These are phyloP conservation scores for Elsinoe necatrix DNA, from an alignment of 2,329 filamentous ascomycete species.

Conservation along the genomic window DNA sequence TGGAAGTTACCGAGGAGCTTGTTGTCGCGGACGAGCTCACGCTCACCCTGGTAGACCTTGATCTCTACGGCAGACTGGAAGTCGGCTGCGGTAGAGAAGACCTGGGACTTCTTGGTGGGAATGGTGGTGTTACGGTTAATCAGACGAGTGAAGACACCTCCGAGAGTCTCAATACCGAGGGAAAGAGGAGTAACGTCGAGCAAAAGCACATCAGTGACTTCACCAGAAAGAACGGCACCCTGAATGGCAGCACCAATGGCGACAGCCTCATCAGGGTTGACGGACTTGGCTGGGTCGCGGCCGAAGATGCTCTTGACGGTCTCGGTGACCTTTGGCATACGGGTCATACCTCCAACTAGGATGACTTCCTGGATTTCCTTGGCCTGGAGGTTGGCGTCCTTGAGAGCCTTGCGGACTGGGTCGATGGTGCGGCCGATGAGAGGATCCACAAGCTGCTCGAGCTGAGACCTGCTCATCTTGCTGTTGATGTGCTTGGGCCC, in stretches of 20 bases:
- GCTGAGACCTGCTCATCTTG: constrained; percentile 85
- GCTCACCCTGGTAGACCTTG: constrained; percentile 99
- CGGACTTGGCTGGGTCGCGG: constrained; percentile 91
- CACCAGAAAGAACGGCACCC: constrained; percentile 90
- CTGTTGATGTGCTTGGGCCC: constrained; percentile 98
- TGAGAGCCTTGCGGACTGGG: constrained; percentile 90
- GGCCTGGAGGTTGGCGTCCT: constrained; percentile 83
- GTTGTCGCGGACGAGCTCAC: constrained; percentile 97
- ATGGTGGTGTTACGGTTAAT: constrained; percentile 99
- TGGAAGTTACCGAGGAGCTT: constrained; percentile 99
- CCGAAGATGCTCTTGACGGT: constrained; percentile 96
- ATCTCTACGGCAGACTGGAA: constrained; percentile 99
- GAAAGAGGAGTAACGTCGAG: constrained; percentile 94
- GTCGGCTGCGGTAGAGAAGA: constrained; percentile 94
- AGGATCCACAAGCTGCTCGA: constrained; percentile 86
- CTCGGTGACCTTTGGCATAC: constrained; percentile 97
- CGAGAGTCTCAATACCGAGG: constrained; percentile 95
- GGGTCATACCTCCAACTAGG: constrained; percentile 97
- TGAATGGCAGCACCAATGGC: constrained; percentile 96
- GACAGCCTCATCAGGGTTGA: constrained; percentile 97
- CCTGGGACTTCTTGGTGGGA: constrained; percentile 97
- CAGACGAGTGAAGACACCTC: constrained; percentile 93
- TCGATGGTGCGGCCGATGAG: constrained; percentile 80
- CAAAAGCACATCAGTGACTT: constrained; percentile 90
- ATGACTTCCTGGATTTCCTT: constrained; percentile 98